Conservation (phyloP, 129 eudicot genomes). For the Smallanthus sonchifolius region DNA sequence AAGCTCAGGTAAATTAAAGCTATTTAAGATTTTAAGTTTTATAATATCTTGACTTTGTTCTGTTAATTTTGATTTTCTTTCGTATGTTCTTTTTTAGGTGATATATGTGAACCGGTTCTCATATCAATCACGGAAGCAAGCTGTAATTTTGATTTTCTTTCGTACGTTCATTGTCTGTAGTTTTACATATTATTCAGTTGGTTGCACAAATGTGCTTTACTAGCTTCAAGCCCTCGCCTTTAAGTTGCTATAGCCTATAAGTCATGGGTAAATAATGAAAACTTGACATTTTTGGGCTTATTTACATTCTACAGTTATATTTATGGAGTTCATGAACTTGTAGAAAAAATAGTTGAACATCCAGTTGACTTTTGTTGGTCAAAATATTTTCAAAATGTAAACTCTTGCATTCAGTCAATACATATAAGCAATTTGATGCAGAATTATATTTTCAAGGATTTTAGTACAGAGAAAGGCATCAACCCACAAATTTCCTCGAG, state of each 20-base stretch:
- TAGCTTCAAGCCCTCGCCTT: background rate
- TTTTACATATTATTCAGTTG: background rate
- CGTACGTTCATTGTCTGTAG: background rate
- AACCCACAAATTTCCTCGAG: slow-evolving; percentile 62
- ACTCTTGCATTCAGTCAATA: slow-evolving; percentile 33
- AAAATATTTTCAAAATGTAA: background rate
- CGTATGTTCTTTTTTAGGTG: slow-evolving; percentile 44
- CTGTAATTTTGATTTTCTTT: too few species aligned
- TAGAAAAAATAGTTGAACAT: background rate
- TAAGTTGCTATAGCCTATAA: background rate
- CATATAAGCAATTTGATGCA: slow-evolving; percentile 91
- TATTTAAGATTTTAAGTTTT: background rate
- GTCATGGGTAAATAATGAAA: background rate
- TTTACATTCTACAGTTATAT: background rate
- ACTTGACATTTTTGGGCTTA: background rate
- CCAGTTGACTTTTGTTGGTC: background rate
- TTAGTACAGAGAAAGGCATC: slow-evolving; percentile 98
- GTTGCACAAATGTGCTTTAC: background rate
- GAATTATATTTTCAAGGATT: slow-evolving; percentile 78
- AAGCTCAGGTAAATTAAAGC: slow-evolving; percentile 73
- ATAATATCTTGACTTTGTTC: background rate
- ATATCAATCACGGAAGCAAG: slow-evolving; percentile 74
- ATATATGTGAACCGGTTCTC: slow-evolving; percentile 88
- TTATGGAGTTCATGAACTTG: background rate
- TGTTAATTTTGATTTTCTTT: background rate